A percentile compares a stretch with the other conserved stretches of the same genome.
Conservation (phyloP, 371 early-diverging fungal genomes). For the Parasitella parasitica region DNA sequence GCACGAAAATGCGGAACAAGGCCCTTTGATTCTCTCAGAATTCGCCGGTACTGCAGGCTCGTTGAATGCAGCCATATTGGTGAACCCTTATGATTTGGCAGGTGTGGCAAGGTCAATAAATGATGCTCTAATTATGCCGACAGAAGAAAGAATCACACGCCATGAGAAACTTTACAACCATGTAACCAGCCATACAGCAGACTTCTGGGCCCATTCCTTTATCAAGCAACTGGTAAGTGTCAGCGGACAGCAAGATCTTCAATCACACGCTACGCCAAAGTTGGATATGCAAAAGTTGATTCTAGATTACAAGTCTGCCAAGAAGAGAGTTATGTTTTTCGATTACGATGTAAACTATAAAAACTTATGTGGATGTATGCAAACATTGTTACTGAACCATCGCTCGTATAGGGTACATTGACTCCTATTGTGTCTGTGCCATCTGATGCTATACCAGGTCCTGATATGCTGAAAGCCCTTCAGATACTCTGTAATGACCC, state of each 20-base stretch:
- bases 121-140: conserved; percentile 77
- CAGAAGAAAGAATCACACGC: conserved; percentile 79
- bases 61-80: conserved; percentile 82
- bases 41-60: conserved; percentile 97
- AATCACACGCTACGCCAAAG: conserved; percentile 65
- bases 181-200: conserved; percentile 84
- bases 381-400: background rate
- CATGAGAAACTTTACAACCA: conserved; percentile 80
- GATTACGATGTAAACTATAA: conserved; percentile 74
- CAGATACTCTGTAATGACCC: conserved; percentile 68
- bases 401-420: conserved; percentile 61
- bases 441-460: conserved; percentile 69
- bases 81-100: conserved; percentile 95
- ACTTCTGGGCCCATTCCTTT: conserved; percentile 88
- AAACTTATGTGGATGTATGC: no score
- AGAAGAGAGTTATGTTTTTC: conserved; percentile 75
- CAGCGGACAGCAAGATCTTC: conserved; percentile 23
- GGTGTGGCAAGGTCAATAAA: conserved; percentile 91
- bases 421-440: conserved; percentile 77
- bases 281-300: conserved; percentile 49
- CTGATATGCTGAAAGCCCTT: conserved; percentile 65
- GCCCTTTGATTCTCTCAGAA: conserved; percentile 93
- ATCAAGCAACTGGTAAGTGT: conserved; percentile 50
- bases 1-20: conserved; percentile 69
- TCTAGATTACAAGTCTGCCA: conserved; percentile 47